Conservation (phyloP, 2,329 filamentous ascomycete species). For the Stagonosporopsis rhizophila region DNA sequence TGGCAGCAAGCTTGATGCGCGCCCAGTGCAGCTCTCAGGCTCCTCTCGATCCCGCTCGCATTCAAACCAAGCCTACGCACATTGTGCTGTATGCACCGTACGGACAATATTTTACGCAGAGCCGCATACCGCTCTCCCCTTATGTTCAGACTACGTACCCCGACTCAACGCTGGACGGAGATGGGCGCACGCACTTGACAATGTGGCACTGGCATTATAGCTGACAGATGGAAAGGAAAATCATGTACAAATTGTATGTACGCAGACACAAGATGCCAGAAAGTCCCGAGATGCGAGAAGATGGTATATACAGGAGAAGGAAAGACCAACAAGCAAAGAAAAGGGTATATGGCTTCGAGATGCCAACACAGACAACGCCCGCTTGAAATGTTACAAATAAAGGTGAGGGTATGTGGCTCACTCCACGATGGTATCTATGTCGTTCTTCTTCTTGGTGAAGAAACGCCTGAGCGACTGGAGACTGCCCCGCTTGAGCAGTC, state of each 20-base stretch:
- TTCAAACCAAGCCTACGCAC: background rate
- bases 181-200: slow-evolving; percentile 9
- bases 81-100: background rate
- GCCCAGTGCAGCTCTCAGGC: background rate
- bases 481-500: slow-evolving; percentile 43
- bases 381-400: slow-evolving; percentile 23
- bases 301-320: slow-evolving; percentile 12
- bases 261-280: slow-evolving; percentile 10
- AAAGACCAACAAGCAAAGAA: slow-evolving; percentile 15
- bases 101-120: slow-evolving; percentile 1
- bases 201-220: slow-evolving; percentile 7
- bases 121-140: background rate
- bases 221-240: slow-evolving; percentile 4
- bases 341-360: slow-evolving; percentile 22
- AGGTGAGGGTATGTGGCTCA: slow-evolving; percentile 29
- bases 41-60: background rate
- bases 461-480: slow-evolving; percentile 46
- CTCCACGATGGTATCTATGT: slow-evolving; percentile 45
- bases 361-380: slow-evolving; percentile 21
- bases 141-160: background rate
- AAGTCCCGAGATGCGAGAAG: slow-evolving; percentile 2
- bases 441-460: slow-evolving; percentile 47
- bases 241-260: slow-evolving; percentile 16
- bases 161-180: background rate
- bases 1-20: background rate